Evolutionary conservation across 1,284 basidiomycete species (phyloP).

Genomic region (Exsudoporus floridanus): DNA sequence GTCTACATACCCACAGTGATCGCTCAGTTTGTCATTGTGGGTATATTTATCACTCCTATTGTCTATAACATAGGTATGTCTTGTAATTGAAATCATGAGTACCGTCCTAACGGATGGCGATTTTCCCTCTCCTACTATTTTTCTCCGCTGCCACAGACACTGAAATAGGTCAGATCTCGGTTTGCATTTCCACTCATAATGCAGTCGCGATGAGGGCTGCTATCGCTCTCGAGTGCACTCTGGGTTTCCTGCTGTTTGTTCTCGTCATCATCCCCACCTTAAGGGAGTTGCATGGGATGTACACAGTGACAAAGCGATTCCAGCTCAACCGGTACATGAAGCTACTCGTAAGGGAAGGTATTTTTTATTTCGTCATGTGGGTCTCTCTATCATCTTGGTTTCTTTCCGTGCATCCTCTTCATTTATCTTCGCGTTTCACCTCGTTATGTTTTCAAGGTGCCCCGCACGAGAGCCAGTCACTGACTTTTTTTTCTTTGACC

Average conservation of each 20-base stretch:
- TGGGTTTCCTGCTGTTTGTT: not conserved
- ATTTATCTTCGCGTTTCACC: no score
- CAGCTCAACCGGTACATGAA: conserved; percentile 8
- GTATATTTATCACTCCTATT: not conserved
- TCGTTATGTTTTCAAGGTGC: no score
- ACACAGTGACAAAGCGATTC: not conserved
- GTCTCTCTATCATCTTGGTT: not conserved
- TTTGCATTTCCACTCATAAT: not conserved
- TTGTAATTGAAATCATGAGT: not conserved
- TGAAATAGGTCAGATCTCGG: not conserved
- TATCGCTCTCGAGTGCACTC: not conserved
- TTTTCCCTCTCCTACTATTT: not conserved
- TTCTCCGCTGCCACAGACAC: not conserved
- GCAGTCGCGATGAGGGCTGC: not conserved
- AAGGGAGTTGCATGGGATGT: not conserved
- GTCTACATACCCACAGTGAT: not conserved
- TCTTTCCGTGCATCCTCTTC: not conserved
- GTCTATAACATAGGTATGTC: not conserved
- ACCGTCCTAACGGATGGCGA: not conserved
- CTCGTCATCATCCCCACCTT: not conserved
- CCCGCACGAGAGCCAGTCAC: no score
- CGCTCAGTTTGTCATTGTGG: not conserved
- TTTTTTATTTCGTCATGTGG: conserved; percentile 8
- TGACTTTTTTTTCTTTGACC: not conserved
- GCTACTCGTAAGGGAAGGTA: conserved; percentile 5